These are phyloP conservation scores for Beauveria medogensis DNA, from an alignment of 2,329 filamentous ascomycete genomes.

Conservation along the genomic window DNA sequence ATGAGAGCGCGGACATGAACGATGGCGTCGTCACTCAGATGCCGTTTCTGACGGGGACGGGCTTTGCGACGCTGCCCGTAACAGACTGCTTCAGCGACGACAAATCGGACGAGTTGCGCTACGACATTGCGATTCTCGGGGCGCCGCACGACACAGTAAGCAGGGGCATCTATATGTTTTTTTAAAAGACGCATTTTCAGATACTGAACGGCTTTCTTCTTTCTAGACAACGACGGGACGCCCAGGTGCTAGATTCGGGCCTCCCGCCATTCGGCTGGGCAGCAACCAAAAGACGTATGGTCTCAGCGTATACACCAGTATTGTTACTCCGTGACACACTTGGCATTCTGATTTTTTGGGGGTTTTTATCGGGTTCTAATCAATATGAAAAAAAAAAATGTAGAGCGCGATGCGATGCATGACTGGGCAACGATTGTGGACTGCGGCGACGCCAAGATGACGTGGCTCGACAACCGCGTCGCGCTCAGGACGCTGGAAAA, in stretches of 20 bases:
- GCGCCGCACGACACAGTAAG: slow-evolving; percentile 23
- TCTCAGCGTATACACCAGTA: slow-evolving; percentile 17
- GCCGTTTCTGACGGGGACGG: slow-evolving; percentile 13
- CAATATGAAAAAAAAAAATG: too few relatives aligned
- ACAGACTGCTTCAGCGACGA: slow-evolving; percentile 19
- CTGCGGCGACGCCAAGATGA: slow-evolving; percentile 55
- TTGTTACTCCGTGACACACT: not conserved
- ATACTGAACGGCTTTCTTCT: too few relatives aligned
- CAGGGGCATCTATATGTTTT: too few relatives aligned
- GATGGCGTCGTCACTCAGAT: slow-evolving; percentile 15
- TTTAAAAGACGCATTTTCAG: too few relatives aligned
- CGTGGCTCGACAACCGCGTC: slow-evolving; percentile 17
- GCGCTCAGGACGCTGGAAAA: slow-evolving; percentile 17
- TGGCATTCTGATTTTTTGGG: too few relatives aligned
- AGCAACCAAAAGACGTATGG: slow-evolving; percentile 49
- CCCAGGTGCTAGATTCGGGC: slow-evolving; percentile 59
- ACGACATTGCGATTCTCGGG: slow-evolving; percentile 23
- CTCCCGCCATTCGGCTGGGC: slow-evolving; percentile 71
- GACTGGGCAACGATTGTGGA: slow-evolving; percentile 68
- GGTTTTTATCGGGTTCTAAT: not conserved
- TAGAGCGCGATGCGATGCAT: slow-evolving; percentile 15
- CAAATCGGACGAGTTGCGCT: slow-evolving; percentile 10
- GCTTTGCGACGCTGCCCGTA: slow-evolving; percentile 19
- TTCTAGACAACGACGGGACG: slow-evolving; percentile 17
- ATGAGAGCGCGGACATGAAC: not conserved